Evolutionary conservation across 768 basidiomycete species (phyloP).

Genomic region (Arthromyces matolae): DNA sequence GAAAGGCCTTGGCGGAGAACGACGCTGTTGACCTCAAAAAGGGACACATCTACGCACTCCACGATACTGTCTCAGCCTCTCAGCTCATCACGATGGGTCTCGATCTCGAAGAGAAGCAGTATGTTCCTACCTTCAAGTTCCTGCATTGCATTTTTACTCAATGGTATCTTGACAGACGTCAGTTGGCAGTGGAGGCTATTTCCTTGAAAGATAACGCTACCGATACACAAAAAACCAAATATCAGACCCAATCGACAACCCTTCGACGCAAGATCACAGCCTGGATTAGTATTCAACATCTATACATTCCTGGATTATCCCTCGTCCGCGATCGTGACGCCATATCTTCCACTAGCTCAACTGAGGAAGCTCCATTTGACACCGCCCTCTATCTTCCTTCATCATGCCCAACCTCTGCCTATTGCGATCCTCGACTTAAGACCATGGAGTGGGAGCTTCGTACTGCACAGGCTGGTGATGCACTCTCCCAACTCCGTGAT

Average conservation of each 20-base stretch:
- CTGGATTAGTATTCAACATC: slow-evolving; percentile 15
- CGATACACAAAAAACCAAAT: slow-evolving; percentile 1
- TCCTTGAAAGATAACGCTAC: slow-evolving; percentile 5
- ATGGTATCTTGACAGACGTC: neutral
- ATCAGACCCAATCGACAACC: slow-evolving; percentile 3
- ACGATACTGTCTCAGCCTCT: slow-evolving; percentile 5
- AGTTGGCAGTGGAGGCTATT: neutral
- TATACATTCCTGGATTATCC: slow-evolving; percentile 15
- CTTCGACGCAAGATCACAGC: slow-evolving; percentile 10
- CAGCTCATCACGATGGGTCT: slow-evolving; percentile 11
- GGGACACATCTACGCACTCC: neutral
- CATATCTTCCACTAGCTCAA: neutral
- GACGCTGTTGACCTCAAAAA: slow-evolving; percentile 3
- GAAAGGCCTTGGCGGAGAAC: slow-evolving; percentile 9
- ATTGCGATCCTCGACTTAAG: neutral
- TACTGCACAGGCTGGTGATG: slow-evolving; percentile 13
- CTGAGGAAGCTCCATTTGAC: neutral
- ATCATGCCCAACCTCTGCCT: neutral
- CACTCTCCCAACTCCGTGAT: slow-evolving; percentile 10
- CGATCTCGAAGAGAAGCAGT: slow-evolving; percentile 19
- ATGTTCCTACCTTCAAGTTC: neutral
- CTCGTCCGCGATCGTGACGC: neutral
- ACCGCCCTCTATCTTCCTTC: slow-evolving; percentile 10
- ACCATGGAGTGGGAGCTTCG: slow-evolving; percentile 10
- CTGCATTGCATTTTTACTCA: neutral